Evolutionary conservation across 306 rosid species (phyloP).

Genomic region (Cajanus cajan): DNA sequence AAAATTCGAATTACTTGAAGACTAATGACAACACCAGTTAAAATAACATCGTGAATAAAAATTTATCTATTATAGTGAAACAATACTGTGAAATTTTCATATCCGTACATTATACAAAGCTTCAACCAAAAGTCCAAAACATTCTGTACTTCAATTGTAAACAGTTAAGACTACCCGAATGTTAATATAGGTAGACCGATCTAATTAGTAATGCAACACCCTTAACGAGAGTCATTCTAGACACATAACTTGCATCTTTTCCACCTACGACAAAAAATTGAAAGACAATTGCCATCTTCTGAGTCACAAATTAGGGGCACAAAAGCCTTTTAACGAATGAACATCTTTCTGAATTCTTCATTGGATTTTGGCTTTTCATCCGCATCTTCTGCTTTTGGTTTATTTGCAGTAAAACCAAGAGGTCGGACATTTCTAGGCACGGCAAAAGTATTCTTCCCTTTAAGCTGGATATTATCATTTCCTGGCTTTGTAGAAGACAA

Average conservation of each 20-base stretch:
- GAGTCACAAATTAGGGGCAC: not conserved
- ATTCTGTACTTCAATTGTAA: not conserved
- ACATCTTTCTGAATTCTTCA: constrained; percentile 88
- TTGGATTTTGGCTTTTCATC: constrained; percentile 81
- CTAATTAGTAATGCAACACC: not conserved
- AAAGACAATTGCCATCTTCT: not conserved
- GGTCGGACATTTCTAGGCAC: constrained; percentile 69
- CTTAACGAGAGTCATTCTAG: not conserved
- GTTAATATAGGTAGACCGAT: not conserved
- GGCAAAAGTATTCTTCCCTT: constrained; percentile 87
- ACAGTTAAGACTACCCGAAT: not conserved
- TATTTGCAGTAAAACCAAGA: constrained; percentile 54
- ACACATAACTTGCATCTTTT: constrained; percentile 8
- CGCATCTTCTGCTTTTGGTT: constrained; percentile 47
- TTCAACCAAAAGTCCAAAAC: not conserved
- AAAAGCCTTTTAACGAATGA: constrained; percentile 41
- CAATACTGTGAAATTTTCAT: not conserved
- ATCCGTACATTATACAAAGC: not conserved
- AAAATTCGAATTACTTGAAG: too few relatives aligned
- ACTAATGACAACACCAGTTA: too few relatives aligned
- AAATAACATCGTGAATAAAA: too few relatives aligned
- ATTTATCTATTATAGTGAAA: too few relatives aligned
- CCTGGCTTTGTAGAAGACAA: constrained; percentile 38
- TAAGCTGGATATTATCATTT: constrained; percentile 49
- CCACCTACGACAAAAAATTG: not conserved